These are phyloP conservation scores for Pulveroboletus sp. DNA, from an alignment of 768 basidiomycete species.

Conservation along the genomic window DNA sequence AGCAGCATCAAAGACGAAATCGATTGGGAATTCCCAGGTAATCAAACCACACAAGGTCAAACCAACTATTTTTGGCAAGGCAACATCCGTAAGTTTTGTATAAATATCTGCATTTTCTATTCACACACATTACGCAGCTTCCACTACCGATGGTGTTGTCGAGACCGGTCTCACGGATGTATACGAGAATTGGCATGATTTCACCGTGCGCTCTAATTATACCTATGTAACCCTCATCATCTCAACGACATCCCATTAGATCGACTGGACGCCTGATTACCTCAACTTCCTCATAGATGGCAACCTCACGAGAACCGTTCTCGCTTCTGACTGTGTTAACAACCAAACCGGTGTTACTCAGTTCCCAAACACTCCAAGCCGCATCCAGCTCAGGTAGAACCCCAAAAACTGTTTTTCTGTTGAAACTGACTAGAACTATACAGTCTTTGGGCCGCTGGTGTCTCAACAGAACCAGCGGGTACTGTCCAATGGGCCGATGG, in stretches of 20 bases:
- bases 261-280: slow-evolving; percentile 75
- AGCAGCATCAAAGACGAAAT: slow-evolving; percentile 82
- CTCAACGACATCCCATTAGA: slow-evolving; percentile 36
- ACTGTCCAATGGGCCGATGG: slow-evolving; percentile 80
- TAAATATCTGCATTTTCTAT: neutral
- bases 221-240: neutral
- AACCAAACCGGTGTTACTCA: slow-evolving; percentile 49
- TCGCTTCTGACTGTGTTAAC: slow-evolving; percentile 56
- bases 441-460: slow-evolving; percentile 82
- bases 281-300: slow-evolving; percentile 72
- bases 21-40: slow-evolving; percentile 83
- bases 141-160: slow-evolving; percentile 47
- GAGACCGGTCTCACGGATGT: slow-evolving; percentile 57
- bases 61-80: slow-evolving; percentile 84
- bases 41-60: slow-evolving; percentile 60
- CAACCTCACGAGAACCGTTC: slow-evolving; percentile 64
- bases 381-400: slow-evolving; percentile 74
- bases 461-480: slow-evolving; percentile 55
- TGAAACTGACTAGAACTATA: slow-evolving; percentile 3
- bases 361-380: slow-evolving; percentile 77
- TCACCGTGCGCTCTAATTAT: slow-evolving; percentile 47
- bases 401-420: neutral
- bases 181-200: slow-evolving; percentile 70
- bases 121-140: slow-evolving; percentile 30
- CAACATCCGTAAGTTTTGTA: slow-evolving; percentile 49